These are phyloP conservation scores for Russula abietina DNA, from an alignment of 768 basidiomycete genomes.

Conservation along the genomic window DNA sequence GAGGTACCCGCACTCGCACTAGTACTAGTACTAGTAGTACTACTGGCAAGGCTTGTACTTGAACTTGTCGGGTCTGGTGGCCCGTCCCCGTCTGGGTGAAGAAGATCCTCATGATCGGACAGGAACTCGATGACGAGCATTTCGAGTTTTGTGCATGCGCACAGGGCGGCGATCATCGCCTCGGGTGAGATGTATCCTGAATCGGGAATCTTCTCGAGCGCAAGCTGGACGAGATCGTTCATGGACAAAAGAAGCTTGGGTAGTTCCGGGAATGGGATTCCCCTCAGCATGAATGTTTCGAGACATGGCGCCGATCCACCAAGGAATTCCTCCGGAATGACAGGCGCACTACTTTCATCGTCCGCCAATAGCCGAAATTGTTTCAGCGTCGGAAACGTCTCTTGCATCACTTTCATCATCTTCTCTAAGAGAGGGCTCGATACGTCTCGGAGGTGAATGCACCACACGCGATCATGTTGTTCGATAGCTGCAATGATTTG, in stretches of 20 bases:
- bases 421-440: neutral
- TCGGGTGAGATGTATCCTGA: slow-evolving; percentile 6
- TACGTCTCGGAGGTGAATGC: neutral
- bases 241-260: slow-evolving; percentile 1
- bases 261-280: slow-evolving; percentile 2
- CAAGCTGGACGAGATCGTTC: neutral
- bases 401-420: neutral
- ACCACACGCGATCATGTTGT: neutral
- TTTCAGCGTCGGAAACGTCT: neutral
- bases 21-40: too few species aligned
- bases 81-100: neutral
- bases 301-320: neutral
- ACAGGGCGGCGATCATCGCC: neutral
- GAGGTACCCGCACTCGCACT: too few species aligned
- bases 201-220: slow-evolving; percentile 2
- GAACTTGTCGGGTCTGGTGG: neutral
- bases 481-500: slow-evolving; percentile 2
- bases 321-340: neutral
- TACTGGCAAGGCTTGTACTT: too few species aligned
- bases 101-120: neutral
- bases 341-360: neutral
- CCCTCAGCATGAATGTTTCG: neutral
- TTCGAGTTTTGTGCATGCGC: neutral
- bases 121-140: neutral
- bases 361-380: neutral